These are phyloP conservation scores for Malassezia sympodialis DNA, from an alignment of 1,284 basidiomycete genomes.

Conservation along the genomic window DNA sequence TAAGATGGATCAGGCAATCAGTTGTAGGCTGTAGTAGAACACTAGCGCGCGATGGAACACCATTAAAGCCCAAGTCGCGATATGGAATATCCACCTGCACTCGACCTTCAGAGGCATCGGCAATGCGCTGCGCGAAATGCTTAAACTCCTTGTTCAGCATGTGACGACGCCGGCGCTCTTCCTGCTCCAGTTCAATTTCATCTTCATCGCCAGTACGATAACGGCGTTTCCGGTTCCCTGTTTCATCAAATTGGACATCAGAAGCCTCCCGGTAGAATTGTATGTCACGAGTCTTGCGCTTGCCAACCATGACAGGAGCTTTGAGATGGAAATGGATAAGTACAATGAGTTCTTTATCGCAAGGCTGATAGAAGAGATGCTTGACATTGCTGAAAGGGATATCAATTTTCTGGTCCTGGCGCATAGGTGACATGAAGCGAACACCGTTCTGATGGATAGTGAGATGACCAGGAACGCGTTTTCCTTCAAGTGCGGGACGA, in stretches of 20 bases:
- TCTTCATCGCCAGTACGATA: conserved; percentile 97
- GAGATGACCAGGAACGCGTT: conserved; percentile 78
- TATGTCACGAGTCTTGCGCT: conserved; percentile 95
- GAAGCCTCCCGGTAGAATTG: conserved; percentile 98
- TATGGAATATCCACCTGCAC: conserved; percentile 93
- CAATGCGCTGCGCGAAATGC: conserved; percentile 81
- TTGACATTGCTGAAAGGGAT: conserved; percentile 94
- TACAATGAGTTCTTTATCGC: conserved; percentile 89
- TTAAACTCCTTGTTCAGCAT: conserved; percentile 92
- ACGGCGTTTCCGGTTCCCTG: conserved; percentile 94
- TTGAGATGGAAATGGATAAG: conserved; percentile 88
- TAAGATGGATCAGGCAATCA: conserved; percentile 89
- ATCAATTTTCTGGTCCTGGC: conserved; percentile 44
- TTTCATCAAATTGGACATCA: conserved; percentile 96
- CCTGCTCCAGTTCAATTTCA: conserved; percentile 97
- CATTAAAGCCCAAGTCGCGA: conserved; percentile 90
- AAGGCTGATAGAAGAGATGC: conserved; percentile 97
- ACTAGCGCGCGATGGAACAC: conserved; percentile 90
- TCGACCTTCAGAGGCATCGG: conserved; percentile 68
- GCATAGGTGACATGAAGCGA: conserved; percentile 68
- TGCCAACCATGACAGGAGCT: conserved; percentile 95
- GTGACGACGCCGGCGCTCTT: conserved; percentile 78
- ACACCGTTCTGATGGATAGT: conserved; percentile 97
- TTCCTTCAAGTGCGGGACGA: conserved; percentile 82
- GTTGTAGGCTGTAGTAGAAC: conserved; percentile 91